These are phyloP conservation scores for Colletotrichum caudatum DNA, from an alignment of 2,329 filamentous ascomycete genomes.

Conservation along the genomic window DNA sequence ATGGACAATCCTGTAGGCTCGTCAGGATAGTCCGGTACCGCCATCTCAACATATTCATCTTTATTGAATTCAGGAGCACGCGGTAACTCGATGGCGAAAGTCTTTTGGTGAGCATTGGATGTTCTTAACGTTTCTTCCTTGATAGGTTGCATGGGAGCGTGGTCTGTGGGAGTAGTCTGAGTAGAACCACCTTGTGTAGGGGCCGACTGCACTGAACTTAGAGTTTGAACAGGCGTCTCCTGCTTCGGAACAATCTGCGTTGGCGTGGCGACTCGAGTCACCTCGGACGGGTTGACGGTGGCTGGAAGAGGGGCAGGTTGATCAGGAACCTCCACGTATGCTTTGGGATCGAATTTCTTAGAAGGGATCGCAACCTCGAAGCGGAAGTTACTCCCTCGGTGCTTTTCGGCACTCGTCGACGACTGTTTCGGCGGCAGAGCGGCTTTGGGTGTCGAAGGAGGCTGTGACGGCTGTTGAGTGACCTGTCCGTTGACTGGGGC, in stretches of 20 bases:
- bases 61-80: conserved; percentile 58
- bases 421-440: conserved; percentile 29
- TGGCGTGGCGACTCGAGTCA: conserved; percentile 9
- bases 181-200: conserved; percentile 8
- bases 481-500: conserved; percentile 46
- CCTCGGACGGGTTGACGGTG: conserved; percentile 12
- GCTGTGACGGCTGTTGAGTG: conserved; percentile 25
- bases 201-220: not conserved
- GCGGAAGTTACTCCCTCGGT: conserved; percentile 53
- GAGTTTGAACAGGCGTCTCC: conserved; percentile 5
- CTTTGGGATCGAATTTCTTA: conserved; percentile 55
- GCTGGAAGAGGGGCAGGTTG: conserved; percentile 44
- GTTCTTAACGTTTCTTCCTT: not conserved
- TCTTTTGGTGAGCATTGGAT: not conserved
- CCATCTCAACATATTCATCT: conserved; percentile 60
- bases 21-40: conserved; percentile 60
- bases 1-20: conserved; percentile 61
- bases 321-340: conserved; percentile 51
- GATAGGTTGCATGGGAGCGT: not conserved
- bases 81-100: conserved; percentile 63
- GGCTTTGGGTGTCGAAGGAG: conserved; percentile 42
- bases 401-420: conserved; percentile 47
- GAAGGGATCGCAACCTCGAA: conserved; percentile 63
- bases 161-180: not conserved
- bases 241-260: conserved; percentile 7